phyloP scores from a whole-genome alignment of 169 alveolate genomes.

The Plasmodium cynomolgi region DNA sequence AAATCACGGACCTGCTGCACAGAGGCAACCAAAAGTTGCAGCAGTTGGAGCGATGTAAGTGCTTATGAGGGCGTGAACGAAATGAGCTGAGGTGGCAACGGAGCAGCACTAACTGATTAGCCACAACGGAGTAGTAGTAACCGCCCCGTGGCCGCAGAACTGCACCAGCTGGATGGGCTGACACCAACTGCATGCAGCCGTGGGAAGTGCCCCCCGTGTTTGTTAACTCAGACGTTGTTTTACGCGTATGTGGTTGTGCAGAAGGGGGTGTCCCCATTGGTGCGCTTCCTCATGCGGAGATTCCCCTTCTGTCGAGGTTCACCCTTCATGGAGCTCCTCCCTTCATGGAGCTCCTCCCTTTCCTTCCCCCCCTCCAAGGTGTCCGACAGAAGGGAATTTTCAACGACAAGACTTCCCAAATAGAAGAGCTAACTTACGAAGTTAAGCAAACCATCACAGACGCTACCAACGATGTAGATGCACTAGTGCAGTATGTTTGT shows the following conservation, averaged over 20 bases:
- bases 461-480: constrained; percentile 29
- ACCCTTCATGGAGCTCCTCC: background rate
- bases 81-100: background rate
- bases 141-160: background rate
- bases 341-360: background rate
- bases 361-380: constrained; percentile 2
- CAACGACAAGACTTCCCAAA: constrained; percentile 78
- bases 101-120: background rate
- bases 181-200: background rate
- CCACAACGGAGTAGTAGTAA: background rate
- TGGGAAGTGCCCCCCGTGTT: background rate
- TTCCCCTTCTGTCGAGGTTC: background rate
- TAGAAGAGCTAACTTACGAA: constrained; percentile 80
- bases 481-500: constrained; percentile 6
- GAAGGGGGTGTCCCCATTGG: background rate
- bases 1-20: constrained; percentile 76
- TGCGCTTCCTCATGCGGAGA: background rate
- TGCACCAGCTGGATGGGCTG: background rate
- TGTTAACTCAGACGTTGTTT: background rate
- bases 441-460: constrained; percentile 78
- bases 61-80: background rate
- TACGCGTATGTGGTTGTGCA: background rate
- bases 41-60: constrained; percentile 71
- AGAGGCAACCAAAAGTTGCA: constrained; percentile 76
- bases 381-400: constrained; percentile 79